Evolutionary conservation across 257 asterid species (phyloP).

Genomic region (Solanum sejunctum): DNA sequence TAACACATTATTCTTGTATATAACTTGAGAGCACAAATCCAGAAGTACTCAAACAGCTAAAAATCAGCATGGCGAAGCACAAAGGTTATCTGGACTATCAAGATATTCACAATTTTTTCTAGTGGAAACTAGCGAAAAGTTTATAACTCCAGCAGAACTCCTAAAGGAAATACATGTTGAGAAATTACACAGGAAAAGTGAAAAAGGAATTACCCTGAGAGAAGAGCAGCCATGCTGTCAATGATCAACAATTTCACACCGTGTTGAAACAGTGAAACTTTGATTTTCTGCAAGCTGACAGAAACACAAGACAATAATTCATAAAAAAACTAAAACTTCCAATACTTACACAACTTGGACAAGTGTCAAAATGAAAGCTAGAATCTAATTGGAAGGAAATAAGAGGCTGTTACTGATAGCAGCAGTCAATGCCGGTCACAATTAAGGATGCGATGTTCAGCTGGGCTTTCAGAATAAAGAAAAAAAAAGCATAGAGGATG

Average conservation of each 20-base stretch:
- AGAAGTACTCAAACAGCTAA: neutral
- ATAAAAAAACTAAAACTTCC: neutral
- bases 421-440: neutral
- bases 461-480: neutral
- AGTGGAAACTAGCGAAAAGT: neutral
- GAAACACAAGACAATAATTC: neutral
- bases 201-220: conserved; percentile 43
- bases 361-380: neutral
- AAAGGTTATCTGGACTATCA: neutral
- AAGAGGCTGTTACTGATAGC: neutral
- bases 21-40: neutral
- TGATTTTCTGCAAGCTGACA: conserved; percentile 64
- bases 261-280: conserved; percentile 48
- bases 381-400: neutral
- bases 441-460: neutral
- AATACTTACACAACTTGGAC: neutral
- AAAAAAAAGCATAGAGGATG: neutral
- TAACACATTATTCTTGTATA: neutral
- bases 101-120: neutral
- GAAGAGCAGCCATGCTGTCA: conserved; percentile 87
- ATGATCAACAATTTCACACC: conserved; percentile 61
- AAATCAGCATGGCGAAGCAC: neutral
- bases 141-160: neutral
- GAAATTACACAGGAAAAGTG: neutral
- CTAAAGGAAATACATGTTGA: neutral